Conservation (phyloP, 1,139 yeast species). For the Candida smagusa region DNA sequence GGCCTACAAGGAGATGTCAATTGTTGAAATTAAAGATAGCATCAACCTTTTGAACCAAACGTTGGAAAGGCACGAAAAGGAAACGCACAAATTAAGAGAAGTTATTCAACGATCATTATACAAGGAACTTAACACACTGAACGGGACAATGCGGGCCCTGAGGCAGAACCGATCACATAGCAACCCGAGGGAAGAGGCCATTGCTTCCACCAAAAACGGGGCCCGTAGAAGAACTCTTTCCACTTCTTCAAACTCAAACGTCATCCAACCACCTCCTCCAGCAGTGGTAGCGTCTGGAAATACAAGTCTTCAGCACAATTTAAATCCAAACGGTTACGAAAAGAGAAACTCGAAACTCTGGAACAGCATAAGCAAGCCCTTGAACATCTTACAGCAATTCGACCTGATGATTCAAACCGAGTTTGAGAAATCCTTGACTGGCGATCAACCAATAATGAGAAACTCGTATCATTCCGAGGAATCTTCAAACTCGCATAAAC, state of each 20-base stretch:
- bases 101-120: slow-evolving; percentile 40
- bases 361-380: slow-evolving; percentile 52
- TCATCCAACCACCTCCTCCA: slow-evolving; percentile 4
- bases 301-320: slow-evolving; percentile 4
- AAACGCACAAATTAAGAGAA: slow-evolving; percentile 44
- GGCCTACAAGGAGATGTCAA: slow-evolving; percentile 61
- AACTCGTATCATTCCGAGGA: slow-evolving; percentile 6
- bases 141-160: slow-evolving; percentile 2
- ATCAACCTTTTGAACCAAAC: slow-evolving; percentile 33
- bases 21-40: slow-evolving; percentile 54
- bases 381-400: slow-evolving; percentile 62
- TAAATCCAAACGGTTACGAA: slow-evolving; percentile 7
- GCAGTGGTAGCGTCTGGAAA: slow-evolving; percentile 5
- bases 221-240: slow-evolving; percentile 21
- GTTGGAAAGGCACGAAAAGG: slow-evolving; percentile 39
- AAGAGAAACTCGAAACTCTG: slow-evolving; percentile 27
- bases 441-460: slow-evolving; percentile 5
- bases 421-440: slow-evolving; percentile 49
- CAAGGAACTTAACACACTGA: slow-evolving; percentile 24
- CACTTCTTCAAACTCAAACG: slow-evolving; percentile 11
- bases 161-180: slow-evolving; percentile 15
- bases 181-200: slow-evolving; percentile 36
- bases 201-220: slow-evolving; percentile 27
- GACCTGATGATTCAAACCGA: slow-evolving; percentile 67
- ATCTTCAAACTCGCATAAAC: slow-evolving; percentile 12